A percentile compares a stretch with the other conserved stretches of the same genome.
phyloP scores from a whole-genome alignment of 192 early-diverging fungal genomes.

The Backusella westeae region DNA sequence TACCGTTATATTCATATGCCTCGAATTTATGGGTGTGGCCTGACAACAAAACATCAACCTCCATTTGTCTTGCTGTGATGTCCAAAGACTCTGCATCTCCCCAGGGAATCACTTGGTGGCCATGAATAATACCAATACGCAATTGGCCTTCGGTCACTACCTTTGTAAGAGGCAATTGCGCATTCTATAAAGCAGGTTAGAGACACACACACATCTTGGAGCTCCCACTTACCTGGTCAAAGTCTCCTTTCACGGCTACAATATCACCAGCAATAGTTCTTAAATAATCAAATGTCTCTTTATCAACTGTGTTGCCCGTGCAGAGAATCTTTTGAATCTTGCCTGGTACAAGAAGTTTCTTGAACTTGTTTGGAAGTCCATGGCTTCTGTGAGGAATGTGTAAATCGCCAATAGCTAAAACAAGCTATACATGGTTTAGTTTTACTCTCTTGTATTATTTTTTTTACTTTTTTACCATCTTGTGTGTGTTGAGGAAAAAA shows the following conservation, averaged over 20 bases:
- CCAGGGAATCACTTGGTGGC: slow-evolving; percentile 85
- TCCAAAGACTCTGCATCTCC: slow-evolving; percentile 71
- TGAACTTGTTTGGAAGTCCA: slow-evolving; percentile 90
- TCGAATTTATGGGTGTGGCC: slow-evolving; percentile 92
- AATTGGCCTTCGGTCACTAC: slow-evolving; percentile 62
- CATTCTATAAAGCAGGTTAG: slow-evolving; percentile 32
- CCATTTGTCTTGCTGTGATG: slow-evolving; percentile 81
- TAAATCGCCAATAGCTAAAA: slow-evolving; percentile 90
- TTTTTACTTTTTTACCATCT: too few species aligned
- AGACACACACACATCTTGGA: too few species aligned
- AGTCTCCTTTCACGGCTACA: slow-evolving; percentile 78
- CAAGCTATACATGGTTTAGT: slow-evolving; percentile 45
- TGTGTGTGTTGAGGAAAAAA: too few species aligned
- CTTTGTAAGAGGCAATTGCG: slow-evolving; percentile 59
- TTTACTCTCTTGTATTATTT: neutral
- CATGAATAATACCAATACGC: slow-evolving; percentile 78
- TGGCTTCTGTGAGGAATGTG: slow-evolving; percentile 92
- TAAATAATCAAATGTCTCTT: slow-evolving; percentile 86
- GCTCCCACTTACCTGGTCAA: slow-evolving; percentile 60
- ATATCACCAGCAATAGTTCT: slow-evolving; percentile 77
- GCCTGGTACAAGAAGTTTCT: slow-evolving; percentile 89
- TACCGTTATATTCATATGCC: slow-evolving; percentile 87
- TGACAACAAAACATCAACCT: slow-evolving; percentile 86
- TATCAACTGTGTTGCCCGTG: slow-evolving; percentile 86
- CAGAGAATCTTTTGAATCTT: slow-evolving; percentile 96